Evolutionary conservation across 768 basidiomycete genomes (phyloP).

Genomic region (Pleurotus citrinopileatus): DNA sequence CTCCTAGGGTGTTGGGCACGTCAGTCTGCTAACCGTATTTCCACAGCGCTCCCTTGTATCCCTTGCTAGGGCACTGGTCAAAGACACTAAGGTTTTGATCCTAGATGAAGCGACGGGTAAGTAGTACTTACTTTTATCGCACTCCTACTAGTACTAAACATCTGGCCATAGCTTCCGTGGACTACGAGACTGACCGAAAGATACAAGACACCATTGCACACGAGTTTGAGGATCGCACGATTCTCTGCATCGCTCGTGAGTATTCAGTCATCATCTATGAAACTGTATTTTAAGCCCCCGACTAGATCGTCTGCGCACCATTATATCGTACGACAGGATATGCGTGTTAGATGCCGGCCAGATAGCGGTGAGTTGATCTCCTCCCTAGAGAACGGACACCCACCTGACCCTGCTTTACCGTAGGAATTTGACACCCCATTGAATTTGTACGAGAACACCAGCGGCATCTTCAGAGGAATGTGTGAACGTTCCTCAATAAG

Average conservation of each 20-base stretch:
- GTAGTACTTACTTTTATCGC: constrained; percentile 1
- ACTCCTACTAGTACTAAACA: not conserved
- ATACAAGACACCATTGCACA: constrained; percentile 88
- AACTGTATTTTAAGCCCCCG: not conserved
- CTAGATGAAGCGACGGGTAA: constrained; percentile 86
- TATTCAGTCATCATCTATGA: constrained; percentile 16
- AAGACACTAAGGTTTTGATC: constrained; percentile 79
- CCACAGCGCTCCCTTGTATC: constrained; percentile 77
- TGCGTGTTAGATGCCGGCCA: constrained; percentile 82
- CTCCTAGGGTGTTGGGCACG: not conserved
- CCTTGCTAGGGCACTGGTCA: constrained; percentile 85
- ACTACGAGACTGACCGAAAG: constrained; percentile 86
- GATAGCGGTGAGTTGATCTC: constrained; percentile 54
- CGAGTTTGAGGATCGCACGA: constrained; percentile 81
- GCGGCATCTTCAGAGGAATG: constrained; percentile 83
- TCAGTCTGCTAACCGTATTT: not conserved
- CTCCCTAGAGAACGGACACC: too few species aligned
- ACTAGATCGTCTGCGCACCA: constrained; percentile 80
- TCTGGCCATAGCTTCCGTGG: constrained; percentile 62
- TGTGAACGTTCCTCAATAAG: constrained; percentile 80
- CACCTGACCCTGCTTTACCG: too few species aligned
- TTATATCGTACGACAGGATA: constrained; percentile 85
- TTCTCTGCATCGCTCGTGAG: constrained; percentile 85
- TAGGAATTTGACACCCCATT: constrained; percentile 83
- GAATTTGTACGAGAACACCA: constrained; percentile 50